Evolutionary conservation across 1,284 basidiomycete species (phyloP), one percentile per base, ranked within the genome.

Genomic region (Leccinum subrobustum): DNA sequence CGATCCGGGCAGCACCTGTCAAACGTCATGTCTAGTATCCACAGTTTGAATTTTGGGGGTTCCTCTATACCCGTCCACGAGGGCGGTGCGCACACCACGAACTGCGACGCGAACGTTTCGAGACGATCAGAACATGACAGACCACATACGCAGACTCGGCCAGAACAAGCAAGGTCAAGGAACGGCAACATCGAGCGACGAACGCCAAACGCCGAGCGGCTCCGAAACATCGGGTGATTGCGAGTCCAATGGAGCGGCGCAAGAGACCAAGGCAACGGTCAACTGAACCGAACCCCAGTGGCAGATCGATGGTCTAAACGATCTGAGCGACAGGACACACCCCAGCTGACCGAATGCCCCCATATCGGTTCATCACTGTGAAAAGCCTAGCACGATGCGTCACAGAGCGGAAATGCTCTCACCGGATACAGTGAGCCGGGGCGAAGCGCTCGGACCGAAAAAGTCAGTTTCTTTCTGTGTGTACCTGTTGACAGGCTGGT

Each of bases 321-420:
- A 39, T 25, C 23, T n/a, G 6, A 18, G 23, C 18, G 25, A 12
- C 9, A 44, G 42, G 42, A 18, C 39, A 42, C n/a, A 42, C 39
- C 39, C 35, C 25, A 33, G 31, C 39, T 42, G n/a, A 3, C 52
- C 3, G n/a, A 52, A 44, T 8, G 8, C 29, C 35, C 6, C 68
- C 58, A 66, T 66, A 67, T 67, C 65, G 63, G 65, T 56, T 20
- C 47, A 66, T 66, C 67, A 56, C 54, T 57, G 12, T 18, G 31
- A 33, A 52, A 25, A 18, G 29, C 6, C 2, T 14, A 14, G 11
- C 3, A n/a, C 20, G 4, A 16, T 16, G 25, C 8, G 27, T 57
- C 27, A n/a, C 33, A 11, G 31, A 9, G 16, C 31, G 42, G 39
- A 31, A 35, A 42, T 27, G 39, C 16, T 31, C 23, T 9, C 42